phyloP scores from a whole-genome alignment of 148 eudicot species.

The Pouteria glomerata region DNA sequence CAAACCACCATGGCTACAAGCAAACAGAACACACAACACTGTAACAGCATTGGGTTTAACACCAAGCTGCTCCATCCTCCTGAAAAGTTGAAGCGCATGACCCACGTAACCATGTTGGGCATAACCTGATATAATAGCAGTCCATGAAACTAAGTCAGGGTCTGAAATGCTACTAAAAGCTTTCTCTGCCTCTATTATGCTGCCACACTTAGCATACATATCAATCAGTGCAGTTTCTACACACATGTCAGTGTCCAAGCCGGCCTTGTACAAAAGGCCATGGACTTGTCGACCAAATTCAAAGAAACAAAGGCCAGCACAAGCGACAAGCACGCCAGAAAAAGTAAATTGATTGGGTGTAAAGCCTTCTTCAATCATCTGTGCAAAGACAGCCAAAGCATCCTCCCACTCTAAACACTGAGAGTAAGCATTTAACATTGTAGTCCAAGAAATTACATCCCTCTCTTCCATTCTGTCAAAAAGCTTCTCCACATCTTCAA shows the following conservation, averaged over 20 bases:
- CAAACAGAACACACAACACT: slow-evolving; percentile 20
- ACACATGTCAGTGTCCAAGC: slow-evolving; percentile 12
- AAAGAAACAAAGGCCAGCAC: slow-evolving; percentile 27
- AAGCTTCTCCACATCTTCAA: slow-evolving; percentile 20
- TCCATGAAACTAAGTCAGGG: slow-evolving; percentile 23
- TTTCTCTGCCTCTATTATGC: slow-evolving; percentile 10
- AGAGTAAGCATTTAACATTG: slow-evolving; percentile 16
- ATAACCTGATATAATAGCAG: slow-evolving; percentile 16
- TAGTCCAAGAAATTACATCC: slow-evolving; percentile 26
- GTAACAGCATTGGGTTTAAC: slow-evolving; percentile 17
- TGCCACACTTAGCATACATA: slow-evolving; percentile 27
- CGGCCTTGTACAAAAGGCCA: slow-evolving; percentile 19
- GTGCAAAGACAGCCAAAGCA: slow-evolving; percentile 11
- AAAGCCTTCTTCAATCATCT: slow-evolving; percentile 25
- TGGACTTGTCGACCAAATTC: slow-evolving; percentile 26
- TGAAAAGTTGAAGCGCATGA: slow-evolving; percentile 18
- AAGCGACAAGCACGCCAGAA: slow-evolving; percentile 19
- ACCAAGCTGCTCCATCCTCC: slow-evolving; percentile 13
- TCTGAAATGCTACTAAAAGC: slow-evolving; percentile 14
- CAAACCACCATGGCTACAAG: slow-evolving; percentile 31
- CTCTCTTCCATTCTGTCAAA: slow-evolving; percentile 17
- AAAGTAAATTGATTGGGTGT: slow-evolving; percentile 24
- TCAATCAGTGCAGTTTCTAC: slow-evolving; percentile 14
- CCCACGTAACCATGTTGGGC: slow-evolving; percentile 20
- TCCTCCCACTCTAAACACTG: slow-evolving; percentile 20